Evolutionary conservation across 2,329 filamentous ascomycete species (phyloP).

Genomic region (Pestalotiopsis sp.): DNA sequence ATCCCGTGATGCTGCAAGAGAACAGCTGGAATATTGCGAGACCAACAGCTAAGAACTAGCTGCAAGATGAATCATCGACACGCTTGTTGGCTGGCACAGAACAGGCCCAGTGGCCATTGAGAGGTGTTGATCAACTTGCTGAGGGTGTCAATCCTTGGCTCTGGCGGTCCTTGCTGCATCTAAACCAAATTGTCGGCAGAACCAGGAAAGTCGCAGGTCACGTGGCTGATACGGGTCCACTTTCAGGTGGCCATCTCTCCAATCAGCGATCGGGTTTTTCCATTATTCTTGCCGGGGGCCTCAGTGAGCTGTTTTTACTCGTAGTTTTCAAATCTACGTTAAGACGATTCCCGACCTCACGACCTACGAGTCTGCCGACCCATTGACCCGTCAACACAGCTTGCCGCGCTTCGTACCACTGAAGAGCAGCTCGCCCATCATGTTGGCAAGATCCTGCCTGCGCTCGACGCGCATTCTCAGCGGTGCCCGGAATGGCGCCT

Average conservation of each 20-base stretch:
- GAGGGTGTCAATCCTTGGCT: neutral
- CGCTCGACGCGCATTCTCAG: constrained; percentile 86
- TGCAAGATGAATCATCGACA: neutral
- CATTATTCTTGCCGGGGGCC: constrained; percentile 19
- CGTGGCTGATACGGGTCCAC: neutral
- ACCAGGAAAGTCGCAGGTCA: neutral
- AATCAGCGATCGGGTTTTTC: constrained; percentile 13
- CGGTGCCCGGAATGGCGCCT: constrained; percentile 72
- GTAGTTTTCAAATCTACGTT: neutral
- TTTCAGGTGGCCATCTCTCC: neutral
- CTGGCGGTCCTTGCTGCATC: neutral
- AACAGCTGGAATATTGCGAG: too few species aligned
- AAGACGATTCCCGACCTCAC: constrained; percentile 14
- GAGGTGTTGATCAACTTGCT: neutral
- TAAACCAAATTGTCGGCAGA: neutral
- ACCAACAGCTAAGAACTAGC: neutral
- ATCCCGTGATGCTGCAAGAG: neutral
- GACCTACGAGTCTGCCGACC: constrained; percentile 17
- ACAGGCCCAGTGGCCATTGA: neutral
- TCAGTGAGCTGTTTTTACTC: constrained; percentile 25
- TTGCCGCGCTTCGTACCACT: constrained; percentile 33
- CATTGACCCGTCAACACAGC: constrained; percentile 19
- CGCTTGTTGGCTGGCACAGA: neutral
- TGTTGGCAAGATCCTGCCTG: constrained; percentile 93
- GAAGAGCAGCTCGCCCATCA: constrained; percentile 59